Evolutionary conservation across 2,329 filamentous ascomycete species (phyloP), one percentile per base, ranked within the genome.

Genomic region (Ophiostoma ulmi): DNA sequence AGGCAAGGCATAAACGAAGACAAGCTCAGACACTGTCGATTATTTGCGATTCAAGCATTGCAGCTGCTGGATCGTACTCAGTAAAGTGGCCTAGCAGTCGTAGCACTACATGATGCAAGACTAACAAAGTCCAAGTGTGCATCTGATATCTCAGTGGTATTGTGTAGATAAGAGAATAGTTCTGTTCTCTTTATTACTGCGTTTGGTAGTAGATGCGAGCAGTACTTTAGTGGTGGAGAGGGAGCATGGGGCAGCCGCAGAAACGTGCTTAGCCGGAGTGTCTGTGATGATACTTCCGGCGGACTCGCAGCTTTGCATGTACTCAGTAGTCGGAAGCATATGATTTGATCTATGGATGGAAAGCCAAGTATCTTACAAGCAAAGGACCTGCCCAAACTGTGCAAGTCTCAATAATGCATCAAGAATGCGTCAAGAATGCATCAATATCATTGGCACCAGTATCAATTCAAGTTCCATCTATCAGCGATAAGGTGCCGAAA

Each of bases 191-290:
- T n/a, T 8, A 58, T 26, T 58, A n/a, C 44, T 58, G 52, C 17
- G 52, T 58, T 58, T 31, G 52, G 52, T 26, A 58, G n/a, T 14
- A 58, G 52, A 58, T 58, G 52, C n/a, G 52, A 58, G 52, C 52
- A 58, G 52, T 58, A 58, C 52, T 58, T 58, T 58, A 20, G 44
- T 2, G 20, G 44, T 20, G 17, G 17, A n/a, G 1, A 31, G 31
- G 31, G 31, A 17, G 11, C 44, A 48, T 48, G 17, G 17, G 6
- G 5, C 17, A 48, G 4, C 17, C 6, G 17, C 17, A 48, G 41
- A 58, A 58, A 58, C n/a, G n/a, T 58, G 52, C 52, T 48, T 20
- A 48, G 44, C 17, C 44, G 44, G 17, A 48, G 41, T 17, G 41
- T 6, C 44, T 48, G 44, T 48, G 44, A n/a, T 48, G 44, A 48